Conservation (phyloP, 768 basidiomycete genomes). For the Trametes sanguinea region DNA sequence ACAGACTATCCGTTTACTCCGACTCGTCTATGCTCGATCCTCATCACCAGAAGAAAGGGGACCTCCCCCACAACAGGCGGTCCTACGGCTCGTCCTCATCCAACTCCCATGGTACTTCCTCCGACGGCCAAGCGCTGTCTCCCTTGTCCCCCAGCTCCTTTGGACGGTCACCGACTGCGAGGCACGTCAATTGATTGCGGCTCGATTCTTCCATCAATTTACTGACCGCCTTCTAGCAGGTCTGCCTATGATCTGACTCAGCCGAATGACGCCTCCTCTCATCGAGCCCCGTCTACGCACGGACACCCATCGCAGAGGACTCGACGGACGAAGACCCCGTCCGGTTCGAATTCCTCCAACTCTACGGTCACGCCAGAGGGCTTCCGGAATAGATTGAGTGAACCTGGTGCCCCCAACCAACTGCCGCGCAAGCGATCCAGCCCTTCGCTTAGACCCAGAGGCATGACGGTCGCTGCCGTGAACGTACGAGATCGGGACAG, state of each 20-base stretch:
- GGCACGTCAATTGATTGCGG: conserved; percentile 2
- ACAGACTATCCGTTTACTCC: conserved; percentile 55
- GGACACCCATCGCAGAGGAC: conserved; percentile 11
- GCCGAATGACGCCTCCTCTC: conserved; percentile 5
- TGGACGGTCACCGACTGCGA: conserved; percentile 17
- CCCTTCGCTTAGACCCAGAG: conserved; percentile 21
- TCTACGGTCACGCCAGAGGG: conserved; percentile 22
- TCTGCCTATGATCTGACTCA: conserved; percentile 15
- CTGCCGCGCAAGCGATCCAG: conserved; percentile 17
- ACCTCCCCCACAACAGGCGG: conserved; percentile 42
- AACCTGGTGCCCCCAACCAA: conserved; percentile 3
- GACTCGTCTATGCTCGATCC: conserved; percentile 51
- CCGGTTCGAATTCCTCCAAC: conserved; percentile 25
- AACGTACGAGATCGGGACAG: conserved; percentile 10
- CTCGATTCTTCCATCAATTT: too few relatives aligned
- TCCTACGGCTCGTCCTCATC: conserved; percentile 65
- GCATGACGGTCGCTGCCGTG: conserved; percentile 25
- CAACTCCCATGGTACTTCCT: conserved; percentile 42
- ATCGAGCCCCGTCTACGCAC: neutral
- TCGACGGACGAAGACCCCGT: conserved; percentile 18
- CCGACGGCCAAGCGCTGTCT: conserved; percentile 20
- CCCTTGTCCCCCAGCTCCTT: conserved; percentile 15
- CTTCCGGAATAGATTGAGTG: conserved; percentile 14
- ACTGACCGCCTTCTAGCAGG: conserved; percentile 1
- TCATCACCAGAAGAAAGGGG: conserved; percentile 41